Evolutionary conservation across 164 flowering plant species (phyloP), one percentile per base, ranked within the genome.

Genomic region (Nymphaea colorata): DNA sequence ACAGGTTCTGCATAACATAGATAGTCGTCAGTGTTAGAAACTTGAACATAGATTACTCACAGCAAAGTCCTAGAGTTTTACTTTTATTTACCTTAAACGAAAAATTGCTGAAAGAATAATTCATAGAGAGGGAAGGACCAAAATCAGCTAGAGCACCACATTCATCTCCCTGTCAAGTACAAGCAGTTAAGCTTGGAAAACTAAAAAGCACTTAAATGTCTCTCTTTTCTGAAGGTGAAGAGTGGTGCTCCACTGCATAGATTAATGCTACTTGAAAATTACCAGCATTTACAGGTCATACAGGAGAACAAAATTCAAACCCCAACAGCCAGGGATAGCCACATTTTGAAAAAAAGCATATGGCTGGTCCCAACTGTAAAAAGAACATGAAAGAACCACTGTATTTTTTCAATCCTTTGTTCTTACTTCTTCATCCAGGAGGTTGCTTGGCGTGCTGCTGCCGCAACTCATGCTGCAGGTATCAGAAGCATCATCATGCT

Each of bases 91-190:
- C 99, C 99, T 95, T 95, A 62, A 92, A 95, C 16, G 99, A 95
- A 79, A 95, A 95, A 78, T 95, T 95, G 67, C 98, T 93, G 75
- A 93, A 95, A 0, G 97, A 92, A 77, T 91, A 95, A 64, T 80
- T 82, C 74, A 85, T 84, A n/a, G 74, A 73, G 66, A 84, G 87
- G 60, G 74, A 59, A 14, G 96, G 82, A 64, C 78, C 68, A 72
- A 95, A 92, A 3, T 92, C 97, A 67, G 94, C 81, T 74, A 95
- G 77, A 76, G 78, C 82, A 45, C 91, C 87, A 75, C 85, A 95
- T 77, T 86, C 97, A 74, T 95, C 99, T 3, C 79, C 93, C 98
- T 95, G 89, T 36, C 73, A 61, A 61, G n/a, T 61, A 17, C 64
- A 61, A 41, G 3, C 4, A 61, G 64, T 10, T 17, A 17, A 61